A percentile compares a stretch with the other conserved stretches of the same genome.
Conservation (phyloP, 2,329 filamentous ascomycete genomes). For the Paraconiothyrium sp. region DNA sequence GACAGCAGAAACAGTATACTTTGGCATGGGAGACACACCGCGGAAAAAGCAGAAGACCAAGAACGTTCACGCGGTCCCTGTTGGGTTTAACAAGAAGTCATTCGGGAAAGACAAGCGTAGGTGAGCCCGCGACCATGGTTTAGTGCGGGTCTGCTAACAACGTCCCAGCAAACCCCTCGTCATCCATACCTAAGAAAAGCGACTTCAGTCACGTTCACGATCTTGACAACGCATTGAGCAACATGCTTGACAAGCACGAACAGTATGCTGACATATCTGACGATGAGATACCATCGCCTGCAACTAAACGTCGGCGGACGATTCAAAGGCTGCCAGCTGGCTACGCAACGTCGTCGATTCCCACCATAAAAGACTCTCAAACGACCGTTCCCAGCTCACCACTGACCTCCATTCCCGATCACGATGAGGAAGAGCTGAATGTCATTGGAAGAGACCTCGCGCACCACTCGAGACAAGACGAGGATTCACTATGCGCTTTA, state of each 20-base stretch:
- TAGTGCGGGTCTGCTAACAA: background rate
- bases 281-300: constrained; percentile 1
- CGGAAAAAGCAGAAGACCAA: constrained; percentile 18
- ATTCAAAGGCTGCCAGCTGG: constrained; percentile 16
- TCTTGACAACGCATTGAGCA: constrained; percentile 8
- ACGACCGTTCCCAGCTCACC: constrained; percentile 19
- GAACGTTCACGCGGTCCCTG: constrained; percentile 19
- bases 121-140: background rate
- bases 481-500: constrained; percentile 66
- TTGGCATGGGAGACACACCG: constrained; percentile 22
- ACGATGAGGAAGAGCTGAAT: constrained; percentile 19
- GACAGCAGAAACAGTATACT: constrained; percentile 9
- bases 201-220: background rate
- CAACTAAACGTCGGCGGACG: constrained; percentile 15
- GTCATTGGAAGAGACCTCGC: constrained; percentile 23
- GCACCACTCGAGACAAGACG: constrained; percentile 11
- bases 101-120: constrained; percentile 7
- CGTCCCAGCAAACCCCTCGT: background rate
- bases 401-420: constrained; percentile 16
- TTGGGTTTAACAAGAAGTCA: background rate
- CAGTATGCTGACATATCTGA: background rate
- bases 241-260: background rate
- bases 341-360: constrained; percentile 11
- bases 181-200: background rate
- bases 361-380: constrained; percentile 10